Base-by-base conservation (phyloP, 1,139 yeast genomes). In the Candida sojae region DNA sequence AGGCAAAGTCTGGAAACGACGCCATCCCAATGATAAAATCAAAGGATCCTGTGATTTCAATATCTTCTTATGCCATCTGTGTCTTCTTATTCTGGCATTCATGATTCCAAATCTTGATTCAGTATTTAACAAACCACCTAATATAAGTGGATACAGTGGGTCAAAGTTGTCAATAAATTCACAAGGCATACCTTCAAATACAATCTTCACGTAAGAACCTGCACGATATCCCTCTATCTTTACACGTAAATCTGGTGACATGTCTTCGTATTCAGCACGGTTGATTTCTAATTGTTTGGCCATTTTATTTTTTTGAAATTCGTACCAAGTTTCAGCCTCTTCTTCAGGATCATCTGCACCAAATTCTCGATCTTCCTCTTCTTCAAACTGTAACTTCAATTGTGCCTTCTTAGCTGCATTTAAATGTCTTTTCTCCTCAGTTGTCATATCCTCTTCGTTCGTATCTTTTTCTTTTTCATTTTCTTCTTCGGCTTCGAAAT, bases 21-120 rank as follows among this genome's bases (percentile, higher is more conserved):
- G 83, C 99, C 99, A 95, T 33, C 99, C 99, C 44, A 95, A 73
- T 0, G 98, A 92, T 45, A 95, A 68, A 53, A 95, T 90, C 56
- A 95, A 77, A 1, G 99, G 99, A 71, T 95, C 99, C 63, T 90
- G 96, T 8, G 98, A 84, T 68, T 95, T 95, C 59, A 95, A 77
- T 48, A 95, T 90, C 76, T 91, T 91, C 65, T 92, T 93, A 70
- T 93, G 98, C 99, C 99, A 95, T 75, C 99, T 85, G 66, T 95
- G 99, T 67, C 97, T 85, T 81, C 97, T 90, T 56, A 95, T 83
- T 71, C 98, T 84, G 46, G 90, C 96, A 64, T 89, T 93, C 75
- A 91, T 79, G 58, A 88, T 86, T 11, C 99, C 99, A 63, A 92
- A 93, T 63, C 96, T 80, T 50, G 92, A 88, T 64, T 95, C 99